Evolutionary conservation across 805 yeast species (phyloP).

Genomic region (Saccharomycopsis amapae): DNA sequence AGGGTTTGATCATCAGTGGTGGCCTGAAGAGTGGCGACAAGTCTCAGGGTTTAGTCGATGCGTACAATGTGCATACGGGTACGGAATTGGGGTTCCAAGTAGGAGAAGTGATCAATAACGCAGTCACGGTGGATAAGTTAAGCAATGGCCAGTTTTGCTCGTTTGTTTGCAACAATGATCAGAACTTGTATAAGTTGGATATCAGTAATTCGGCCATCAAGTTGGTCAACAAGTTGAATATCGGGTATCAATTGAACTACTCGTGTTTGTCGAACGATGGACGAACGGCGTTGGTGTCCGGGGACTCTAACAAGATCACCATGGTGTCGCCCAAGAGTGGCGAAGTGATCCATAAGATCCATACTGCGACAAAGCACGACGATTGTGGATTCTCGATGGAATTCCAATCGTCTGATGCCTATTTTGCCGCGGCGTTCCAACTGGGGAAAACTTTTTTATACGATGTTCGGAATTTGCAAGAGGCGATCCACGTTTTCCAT

Average conservation of each 20-base stretch:
- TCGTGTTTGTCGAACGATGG: slow-evolving; percentile 61
- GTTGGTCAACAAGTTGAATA: slow-evolving; percentile 36
- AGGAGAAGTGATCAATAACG: slow-evolving; percentile 80
- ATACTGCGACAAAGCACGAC: background rate
- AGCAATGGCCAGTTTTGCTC: slow-evolving; percentile 41
- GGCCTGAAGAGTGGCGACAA: slow-evolving; percentile 29
- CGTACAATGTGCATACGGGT: slow-evolving; percentile 32
- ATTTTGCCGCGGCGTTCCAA: slow-evolving; percentile 77
- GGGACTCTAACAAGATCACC: slow-evolving; percentile 66
- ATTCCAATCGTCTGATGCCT: slow-evolving; percentile 65
- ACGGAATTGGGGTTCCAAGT: slow-evolving; percentile 42
- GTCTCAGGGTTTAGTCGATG: slow-evolving; percentile 5
- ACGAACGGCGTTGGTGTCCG: slow-evolving; percentile 56
- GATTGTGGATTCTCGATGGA: slow-evolving; percentile 82
- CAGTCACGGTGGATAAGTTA: slow-evolving; percentile 49
- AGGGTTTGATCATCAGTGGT: slow-evolving; percentile 43
- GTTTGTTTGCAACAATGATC: slow-evolving; percentile 79
- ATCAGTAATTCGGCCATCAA: slow-evolving; percentile 42
- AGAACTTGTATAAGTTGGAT: slow-evolving; percentile 57
- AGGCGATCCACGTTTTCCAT: slow-evolving; percentile 46
- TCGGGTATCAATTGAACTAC: slow-evolving; percentile 68
- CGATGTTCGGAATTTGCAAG: slow-evolving; percentile 57
- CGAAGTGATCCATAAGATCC: slow-evolving; percentile 11
- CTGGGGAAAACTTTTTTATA: slow-evolving; percentile 74
- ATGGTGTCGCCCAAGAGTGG: slow-evolving; percentile 40